Evolutionary conservation across 768 basidiomycete species (phyloP), one percentile per base, ranked within the genome.

Genomic region (Lentinula guzmanii): DNA sequence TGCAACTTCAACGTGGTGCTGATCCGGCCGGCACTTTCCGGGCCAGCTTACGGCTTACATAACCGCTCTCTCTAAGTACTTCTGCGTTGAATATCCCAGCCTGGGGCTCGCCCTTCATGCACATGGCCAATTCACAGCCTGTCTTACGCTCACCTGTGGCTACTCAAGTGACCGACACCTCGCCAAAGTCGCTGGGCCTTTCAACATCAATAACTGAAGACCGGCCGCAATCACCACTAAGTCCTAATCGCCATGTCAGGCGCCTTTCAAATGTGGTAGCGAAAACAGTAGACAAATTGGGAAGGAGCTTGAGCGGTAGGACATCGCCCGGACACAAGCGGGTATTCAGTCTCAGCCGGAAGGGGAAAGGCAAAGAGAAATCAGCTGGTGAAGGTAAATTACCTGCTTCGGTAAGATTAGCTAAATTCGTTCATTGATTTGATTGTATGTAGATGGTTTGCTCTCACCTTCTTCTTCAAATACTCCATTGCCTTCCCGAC

Each of bases 311-410:
- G 33, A 52, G 31, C 33, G 51, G 51, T 6, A 52, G 51, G 13
- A 33, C 51, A 8, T 52, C 51, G 62, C 70, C 77, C 48, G 70
- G 76, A 46, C 77, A 75, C 62, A 82, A 78, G 61, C 83, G 85
- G 37, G 69, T 84, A 42, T 83, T 86, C 70, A 84, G 83, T 68
- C 72, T 85, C 43, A 82, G 71, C 68, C 78, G 80, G 54, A 83
- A 81, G 70, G 76, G 72, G 52, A 85, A 79, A 71, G 76, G 72
- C 48, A 85, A 79, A 71, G 80, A 81, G 62, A 68, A 70, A 37
- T 64, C 75, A 63, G 70, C 72, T 15, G 75, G 77, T 59, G 51
- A 31, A 52, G 28, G 51, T 52, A 28, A 31, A 59, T 67, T 71
- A 75, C 58, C 65, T 74, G 72, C 62, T 54, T 66, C 58, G 35